Evolutionary conservation across 2,329 filamentous ascomycete species (phyloP), one percentile per base, ranked within the genome.

Genomic region (Cytospora leucostoma): DNA sequence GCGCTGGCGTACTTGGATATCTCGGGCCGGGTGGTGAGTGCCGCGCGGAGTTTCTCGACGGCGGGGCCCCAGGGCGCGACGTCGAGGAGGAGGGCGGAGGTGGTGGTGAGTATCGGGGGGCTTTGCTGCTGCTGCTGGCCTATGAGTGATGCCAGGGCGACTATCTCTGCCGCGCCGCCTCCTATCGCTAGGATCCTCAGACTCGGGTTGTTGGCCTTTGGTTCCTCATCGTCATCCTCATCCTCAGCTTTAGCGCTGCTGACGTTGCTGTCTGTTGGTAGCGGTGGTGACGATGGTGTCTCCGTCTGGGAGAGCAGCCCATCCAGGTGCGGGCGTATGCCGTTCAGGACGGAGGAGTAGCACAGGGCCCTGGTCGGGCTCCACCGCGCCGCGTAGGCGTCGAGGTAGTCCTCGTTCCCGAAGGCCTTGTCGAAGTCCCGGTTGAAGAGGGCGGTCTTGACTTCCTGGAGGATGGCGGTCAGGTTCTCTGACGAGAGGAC

Each of bases 381-480:
- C 93, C 94, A 99, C 70, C 95, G 81, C 61, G 92, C 85, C 7
- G 92, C 92, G 78, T 99, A 99, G 12, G 90, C 91, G 65, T 90
- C 86, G 19, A 97, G 82, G 70, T 89, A 85, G 56, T 89, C 86
- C 61, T 86, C 82, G 52, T 82, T 82, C 0, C 87, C 88, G 77
- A 99, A 99, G 0, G 94, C 94, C 17, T 81, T 78, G 17, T 82
- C 82, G 75, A 98, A 99, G 74, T 98, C 91, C 37, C 95, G 87
- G 64, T 90, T 88, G 74, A 90, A 98, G 10, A 98, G 82, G 67
- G 94, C 91, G 11, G 87, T 82, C 75, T 98, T 98, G 66, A 97
- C 85, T 59, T 88, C 85, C 72, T 97, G 94, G 27, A 98, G 82
- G 4, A 87, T 75, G 1, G 80, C 71, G 35, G 81, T 74, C 56